Base-by-base conservation (phyloP, 352 stramenopile species). In the Phytophthora sansomeana region DNA sequence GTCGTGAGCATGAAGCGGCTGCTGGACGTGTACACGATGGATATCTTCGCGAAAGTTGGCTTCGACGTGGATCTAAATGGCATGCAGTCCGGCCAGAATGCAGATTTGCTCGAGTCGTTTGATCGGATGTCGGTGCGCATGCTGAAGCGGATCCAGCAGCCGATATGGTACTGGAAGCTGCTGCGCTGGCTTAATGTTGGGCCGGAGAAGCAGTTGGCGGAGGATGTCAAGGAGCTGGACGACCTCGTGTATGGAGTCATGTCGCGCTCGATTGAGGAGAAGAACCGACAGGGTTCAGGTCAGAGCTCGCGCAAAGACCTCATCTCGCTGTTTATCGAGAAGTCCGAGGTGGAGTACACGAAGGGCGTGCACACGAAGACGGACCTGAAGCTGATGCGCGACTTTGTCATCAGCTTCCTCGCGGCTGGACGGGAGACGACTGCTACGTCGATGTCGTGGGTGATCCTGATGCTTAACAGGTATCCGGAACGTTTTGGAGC, bases 391-490 rank as follows among this genome's bases (percentile, higher is more conserved):
- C 60, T 93, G 7, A 81, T 97, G 39, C 83, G 85, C n/a, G 84
- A 96, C 70, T 90, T 97, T 47, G 72, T 87, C 10, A 73, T 97
- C 24, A 90, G 75, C 17, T 91, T 96, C 51, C 69, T 95, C 33
- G 71, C 80, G 19, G 85, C 87, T 50, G 88, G 89, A 9, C 67
- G 83, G 7, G 88, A 94, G 58, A 96, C 89, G 1, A 96, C 88
- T 0, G 78, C 87, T 6, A 78, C 77, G 24, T 78, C 74, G 0
- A 78, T 97, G 52, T 75, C 73, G 17, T 96, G 83, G 83, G 80
- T 92, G 17, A 66, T 96, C 10, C 63, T 91, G 30, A 90, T 93
- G 75, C 53, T 96, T 35, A 80, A 78, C 14, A 74, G 73, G 26
- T 78, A 91, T 44, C 80, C 83, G 3, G n/a, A 42, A 75, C 3